phyloP scores from a whole-genome alignment of 352 stramenopile species.

The Peronospora tabacina region DNA sequence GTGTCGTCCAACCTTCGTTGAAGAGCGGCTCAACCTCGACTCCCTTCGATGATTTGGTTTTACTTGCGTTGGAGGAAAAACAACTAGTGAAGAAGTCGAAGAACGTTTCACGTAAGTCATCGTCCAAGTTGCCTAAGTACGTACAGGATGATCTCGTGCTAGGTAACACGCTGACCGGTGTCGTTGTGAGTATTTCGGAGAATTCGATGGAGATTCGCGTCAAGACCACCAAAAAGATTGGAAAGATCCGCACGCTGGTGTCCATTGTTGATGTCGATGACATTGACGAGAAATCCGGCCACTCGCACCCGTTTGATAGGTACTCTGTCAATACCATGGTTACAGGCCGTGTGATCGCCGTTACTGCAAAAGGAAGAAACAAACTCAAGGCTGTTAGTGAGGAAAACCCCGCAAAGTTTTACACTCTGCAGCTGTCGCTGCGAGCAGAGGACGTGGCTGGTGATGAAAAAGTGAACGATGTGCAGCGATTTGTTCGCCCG shows the following conservation, averaged over 20 bases:
- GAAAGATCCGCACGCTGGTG: conserved; percentile 69
- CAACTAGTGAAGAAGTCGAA: conserved; percentile 35
- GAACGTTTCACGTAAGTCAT: conserved; percentile 22
- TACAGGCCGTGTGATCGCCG: conserved; percentile 53
- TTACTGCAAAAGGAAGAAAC: conserved; percentile 73
- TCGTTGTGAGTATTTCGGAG: conserved; percentile 73
- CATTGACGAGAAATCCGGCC: conserved; percentile 24
- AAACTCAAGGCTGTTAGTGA: conserved; percentile 79
- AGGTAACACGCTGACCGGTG: conserved; percentile 58
- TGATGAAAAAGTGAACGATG: conserved; percentile 27
- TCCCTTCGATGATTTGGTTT: conserved; percentile 66
- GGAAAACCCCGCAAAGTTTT: conserved; percentile 67
- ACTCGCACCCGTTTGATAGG: conserved; percentile 69
- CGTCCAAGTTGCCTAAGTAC: conserved; percentile 69
- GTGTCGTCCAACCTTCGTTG: conserved; percentile 41
- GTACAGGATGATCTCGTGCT: conserved; percentile 43
- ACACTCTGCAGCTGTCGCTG: conserved; percentile 63
- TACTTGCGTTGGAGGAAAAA: conserved; percentile 55
- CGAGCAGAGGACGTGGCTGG: conserved; percentile 38
- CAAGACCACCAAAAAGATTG: conserved; percentile 58
- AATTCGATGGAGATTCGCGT: conserved; percentile 78
- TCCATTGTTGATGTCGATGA: conserved; percentile 81
- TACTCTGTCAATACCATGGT: conserved; percentile 74
- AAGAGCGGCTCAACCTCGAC: conserved; percentile 37
- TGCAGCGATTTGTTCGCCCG: conserved; percentile 45